phyloP scores from a whole-genome alignment of 176 grass and related monocot genomes.

The Eleusine coracana region DNA sequence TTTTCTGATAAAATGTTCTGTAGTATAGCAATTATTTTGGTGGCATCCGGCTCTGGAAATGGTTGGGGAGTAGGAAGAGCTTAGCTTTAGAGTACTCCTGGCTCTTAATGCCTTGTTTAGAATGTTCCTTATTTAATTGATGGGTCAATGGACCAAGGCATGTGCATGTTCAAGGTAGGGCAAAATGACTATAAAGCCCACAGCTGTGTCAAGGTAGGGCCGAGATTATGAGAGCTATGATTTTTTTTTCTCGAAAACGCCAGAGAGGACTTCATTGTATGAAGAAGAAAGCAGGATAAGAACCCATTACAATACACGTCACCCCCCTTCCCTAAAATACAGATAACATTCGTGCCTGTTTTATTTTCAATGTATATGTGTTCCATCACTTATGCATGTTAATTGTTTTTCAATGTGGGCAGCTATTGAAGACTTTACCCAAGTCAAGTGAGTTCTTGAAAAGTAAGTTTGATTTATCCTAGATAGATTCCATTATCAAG shows the following conservation, averaged over 20 bases:
- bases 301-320: too few relatives aligned
- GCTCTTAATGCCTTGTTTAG: neutral
- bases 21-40: conserved; percentile 17
- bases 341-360: too few relatives aligned
- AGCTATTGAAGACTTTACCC: conserved; percentile 76
- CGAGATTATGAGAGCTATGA: conserved; percentile 1
- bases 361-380: conserved; percentile 23
- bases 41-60: neutral
- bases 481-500: conserved; percentile 37
- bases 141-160: neutral
- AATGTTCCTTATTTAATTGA: neutral
- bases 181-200: neutral
- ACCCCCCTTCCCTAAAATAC: too few relatives aligned
- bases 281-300: too few relatives aligned
- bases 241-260: too few relatives aligned
- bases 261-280: too few relatives aligned
- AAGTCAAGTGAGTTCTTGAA: conserved; percentile 72
- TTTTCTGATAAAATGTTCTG: conserved; percentile 22
- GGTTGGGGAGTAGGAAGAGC: neutral
- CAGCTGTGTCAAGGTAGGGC: neutral
- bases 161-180: neutral
- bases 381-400: conserved; percentile 20
- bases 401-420: conserved; percentile 40
- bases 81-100: neutral
- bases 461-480: conserved; percentile 62